phyloP scores from a whole-genome alignment of 495 filamentous ascomycete genomes.

The Aspergillus steynii region DNA sequence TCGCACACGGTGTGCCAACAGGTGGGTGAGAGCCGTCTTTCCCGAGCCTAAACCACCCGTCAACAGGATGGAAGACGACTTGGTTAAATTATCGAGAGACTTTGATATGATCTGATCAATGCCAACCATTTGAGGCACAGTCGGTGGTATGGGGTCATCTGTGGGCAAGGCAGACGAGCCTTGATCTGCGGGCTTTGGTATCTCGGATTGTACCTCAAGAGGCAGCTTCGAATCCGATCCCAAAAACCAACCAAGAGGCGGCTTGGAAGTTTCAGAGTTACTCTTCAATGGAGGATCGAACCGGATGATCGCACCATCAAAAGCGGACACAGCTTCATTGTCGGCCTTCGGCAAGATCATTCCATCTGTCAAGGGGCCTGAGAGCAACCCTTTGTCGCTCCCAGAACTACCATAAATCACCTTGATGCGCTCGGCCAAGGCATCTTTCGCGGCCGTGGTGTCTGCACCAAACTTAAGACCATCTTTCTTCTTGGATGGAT shows the following conservation, averaged over 20 bases:
- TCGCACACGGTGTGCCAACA: slow-evolving; percentile 66
- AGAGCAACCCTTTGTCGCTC: slow-evolving; percentile 58
- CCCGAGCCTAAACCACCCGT: slow-evolving; percentile 87
- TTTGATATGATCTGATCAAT: slow-evolving; percentile 76
- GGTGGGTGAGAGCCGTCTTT: slow-evolving; percentile 72
- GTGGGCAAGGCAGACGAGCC: slow-evolving; percentile 44
- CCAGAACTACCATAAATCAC: slow-evolving; percentile 44
- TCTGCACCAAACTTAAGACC: slow-evolving; percentile 88
- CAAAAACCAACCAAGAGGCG: slow-evolving; percentile 68
- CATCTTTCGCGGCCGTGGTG: slow-evolving; percentile 71
- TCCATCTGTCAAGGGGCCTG: slow-evolving; percentile 87
- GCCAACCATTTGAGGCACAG: slow-evolving; percentile 70
- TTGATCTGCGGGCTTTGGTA: slow-evolving; percentile 58
- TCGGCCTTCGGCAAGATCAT: slow-evolving; percentile 62
- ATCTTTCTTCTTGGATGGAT: slow-evolving; percentile 51
- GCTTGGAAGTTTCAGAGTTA: slow-evolving; percentile 45
- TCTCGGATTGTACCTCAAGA: slow-evolving; percentile 69
- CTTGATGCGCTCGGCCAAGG: slow-evolving; percentile 56
- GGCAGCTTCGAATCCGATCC: slow-evolving; percentile 71
- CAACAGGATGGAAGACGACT: slow-evolving; percentile 84
- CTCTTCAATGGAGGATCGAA: slow-evolving; percentile 63
- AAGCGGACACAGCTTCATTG: slow-evolving; percentile 39
- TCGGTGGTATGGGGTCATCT: slow-evolving; percentile 53
- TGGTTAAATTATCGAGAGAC: slow-evolving; percentile 68
- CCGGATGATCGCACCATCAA: slow-evolving; percentile 70